Conservation (phyloP, 495 filamentous ascomycete species). For the Talaromyces nanjingensis region DNA sequence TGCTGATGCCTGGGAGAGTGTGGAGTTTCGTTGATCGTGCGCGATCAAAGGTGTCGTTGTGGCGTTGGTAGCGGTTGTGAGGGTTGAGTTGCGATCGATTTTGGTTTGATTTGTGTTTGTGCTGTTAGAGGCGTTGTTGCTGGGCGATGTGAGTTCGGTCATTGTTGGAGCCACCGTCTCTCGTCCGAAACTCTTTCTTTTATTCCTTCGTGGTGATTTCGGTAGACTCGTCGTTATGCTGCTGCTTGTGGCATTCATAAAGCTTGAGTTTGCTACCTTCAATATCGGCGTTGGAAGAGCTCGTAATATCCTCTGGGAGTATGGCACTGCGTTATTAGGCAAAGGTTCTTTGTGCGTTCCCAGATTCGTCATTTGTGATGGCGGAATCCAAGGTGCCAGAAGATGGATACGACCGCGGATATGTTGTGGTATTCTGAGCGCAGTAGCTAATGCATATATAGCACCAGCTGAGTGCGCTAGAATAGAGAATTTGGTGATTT, state of each 20-base stretch:
- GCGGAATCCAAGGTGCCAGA: slow-evolving; percentile 95
- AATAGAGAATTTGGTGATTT: slow-evolving; percentile 94
- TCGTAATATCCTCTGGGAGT: slow-evolving; percentile 83
- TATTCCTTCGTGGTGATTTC: slow-evolving; percentile 58
- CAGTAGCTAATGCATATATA: slow-evolving; percentile 94
- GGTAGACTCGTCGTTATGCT: slow-evolving; percentile 81
- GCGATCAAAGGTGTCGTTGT: neutral
- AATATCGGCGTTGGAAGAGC: slow-evolving; percentile 87
- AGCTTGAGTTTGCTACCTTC: slow-evolving; percentile 89
- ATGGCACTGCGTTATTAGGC: slow-evolving; percentile 78
- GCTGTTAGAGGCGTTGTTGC: neutral
- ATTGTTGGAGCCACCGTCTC: slow-evolving; percentile 25
- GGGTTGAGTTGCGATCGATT: slow-evolving; percentile 4
- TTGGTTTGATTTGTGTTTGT: neutral
- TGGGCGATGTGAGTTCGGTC: slow-evolving; percentile 9
- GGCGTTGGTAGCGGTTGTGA: neutral
- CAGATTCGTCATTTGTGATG: slow-evolving; percentile 86
- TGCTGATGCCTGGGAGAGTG: slow-evolving; percentile 10
- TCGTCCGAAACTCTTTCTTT: slow-evolving; percentile 50
- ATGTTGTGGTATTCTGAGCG: slow-evolving; percentile 90
- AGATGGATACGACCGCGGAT: slow-evolving; percentile 94
- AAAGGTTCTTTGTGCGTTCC: slow-evolving; percentile 66
- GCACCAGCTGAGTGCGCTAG: slow-evolving; percentile 96
- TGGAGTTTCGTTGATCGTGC: neutral
- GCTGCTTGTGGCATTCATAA: slow-evolving; percentile 86